Conservation (phyloP, 139 green algal genomes). For the Tetradesmus lagerheimii region DNA sequence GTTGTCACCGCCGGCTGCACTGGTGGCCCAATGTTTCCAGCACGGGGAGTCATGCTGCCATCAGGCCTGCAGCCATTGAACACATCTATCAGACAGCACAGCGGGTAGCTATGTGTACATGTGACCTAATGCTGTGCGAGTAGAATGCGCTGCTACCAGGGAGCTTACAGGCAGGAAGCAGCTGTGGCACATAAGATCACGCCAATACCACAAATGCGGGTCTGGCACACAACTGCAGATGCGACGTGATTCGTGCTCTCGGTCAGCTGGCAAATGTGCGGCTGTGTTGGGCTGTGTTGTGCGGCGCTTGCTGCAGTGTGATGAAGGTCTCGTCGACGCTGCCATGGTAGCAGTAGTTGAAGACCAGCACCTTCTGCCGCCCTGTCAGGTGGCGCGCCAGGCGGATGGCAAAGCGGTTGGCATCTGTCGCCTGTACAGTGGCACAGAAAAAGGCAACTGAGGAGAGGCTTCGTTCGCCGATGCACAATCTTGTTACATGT, state of each 20-base stretch:
- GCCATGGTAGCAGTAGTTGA: conserved; percentile 31
- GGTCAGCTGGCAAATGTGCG: no score
- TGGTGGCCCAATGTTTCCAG: background rate
- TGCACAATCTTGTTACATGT: no score
- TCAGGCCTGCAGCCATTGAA: background rate
- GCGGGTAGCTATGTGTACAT: background rate
- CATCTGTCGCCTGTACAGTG: background rate
- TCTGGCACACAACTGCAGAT: no score
- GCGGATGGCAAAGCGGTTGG: conserved; percentile 28
- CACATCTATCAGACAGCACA: background rate
- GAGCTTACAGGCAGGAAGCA: no score
- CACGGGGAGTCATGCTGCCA: background rate
- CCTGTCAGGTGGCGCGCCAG: background rate
- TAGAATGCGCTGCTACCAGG: no score
- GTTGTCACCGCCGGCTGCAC: background rate
- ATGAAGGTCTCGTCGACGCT: background rate
- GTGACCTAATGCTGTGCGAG: background rate
- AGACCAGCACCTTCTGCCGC: conserved; percentile 14
- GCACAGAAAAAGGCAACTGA: no score
- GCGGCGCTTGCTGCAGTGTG: background rate
- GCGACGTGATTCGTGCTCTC: no score
- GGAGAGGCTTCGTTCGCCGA: no score
- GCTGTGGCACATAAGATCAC: no score
- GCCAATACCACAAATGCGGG: no score
- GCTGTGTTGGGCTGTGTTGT: no score